Percentiles rank a stretch among this genome's conserved stretches.
phyloP scores from a whole-genome alignment of 2,329 filamentous ascomycete species.

The Fonsecaea multimorphosa region DNA sequence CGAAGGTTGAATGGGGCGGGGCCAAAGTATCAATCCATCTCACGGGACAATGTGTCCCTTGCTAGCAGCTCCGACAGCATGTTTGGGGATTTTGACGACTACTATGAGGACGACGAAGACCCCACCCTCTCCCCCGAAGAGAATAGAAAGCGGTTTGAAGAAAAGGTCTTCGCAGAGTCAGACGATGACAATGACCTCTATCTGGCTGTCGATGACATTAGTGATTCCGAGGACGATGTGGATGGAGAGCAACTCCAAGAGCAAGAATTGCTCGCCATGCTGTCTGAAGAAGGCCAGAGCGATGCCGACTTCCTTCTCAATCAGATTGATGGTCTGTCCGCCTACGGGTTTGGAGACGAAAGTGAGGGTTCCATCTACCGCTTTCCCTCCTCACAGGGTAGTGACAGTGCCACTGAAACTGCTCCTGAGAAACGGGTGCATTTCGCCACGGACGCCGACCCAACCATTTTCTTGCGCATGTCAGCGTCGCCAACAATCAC shows the following conservation, averaged over 20 bases:
- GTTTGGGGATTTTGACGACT: constrained; percentile 31
- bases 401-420: constrained; percentile 47
- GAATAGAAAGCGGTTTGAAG: constrained; percentile 36
- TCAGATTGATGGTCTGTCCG: constrained; percentile 40
- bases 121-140: constrained; percentile 33
- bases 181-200: constrained; percentile 57
- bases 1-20: constrained; percentile 50
- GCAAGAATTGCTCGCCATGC: constrained; percentile 36
- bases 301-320: constrained; percentile 38
- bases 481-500: constrained; percentile 39
- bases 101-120: constrained; percentile 34
- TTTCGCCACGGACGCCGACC: constrained; percentile 57
- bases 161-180: constrained; percentile 39
- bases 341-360: constrained; percentile 40
- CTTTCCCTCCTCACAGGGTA: constrained; percentile 36
- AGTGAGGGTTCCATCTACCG: constrained; percentile 44
- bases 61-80: constrained; percentile 34
- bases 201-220: constrained; percentile 78
- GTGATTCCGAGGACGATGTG: constrained; percentile 79
- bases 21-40: constrained; percentile 40
- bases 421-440: constrained; percentile 68
- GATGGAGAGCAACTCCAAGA: constrained; percentile 68
- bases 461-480: constrained; percentile 28
- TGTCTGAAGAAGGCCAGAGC: constrained; percentile 45
- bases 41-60: constrained; percentile 27